Base-by-base conservation (phyloP, 768 basidiomycete species). In the Amanita pallidorosea region DNA sequence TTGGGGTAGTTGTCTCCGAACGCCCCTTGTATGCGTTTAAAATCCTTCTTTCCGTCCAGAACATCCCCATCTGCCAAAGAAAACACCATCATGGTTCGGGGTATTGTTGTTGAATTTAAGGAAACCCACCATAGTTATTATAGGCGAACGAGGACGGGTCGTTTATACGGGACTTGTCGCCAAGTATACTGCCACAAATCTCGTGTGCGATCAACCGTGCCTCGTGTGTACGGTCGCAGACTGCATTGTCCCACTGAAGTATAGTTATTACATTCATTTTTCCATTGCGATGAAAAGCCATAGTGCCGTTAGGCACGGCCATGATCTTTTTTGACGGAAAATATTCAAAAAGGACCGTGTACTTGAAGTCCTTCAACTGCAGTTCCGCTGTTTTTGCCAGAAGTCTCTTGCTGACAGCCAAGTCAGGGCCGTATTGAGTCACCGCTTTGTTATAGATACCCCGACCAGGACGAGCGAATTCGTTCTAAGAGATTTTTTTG, bases 71-170 rank as follows among this genome's bases (percentile, higher is more conserved):
- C 51, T 52, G 7, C 29, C 23, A 23, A 44, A 35, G n/a, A n/a
- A n/a, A n/a, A 25, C n/a, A 17, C 27, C 27, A 7, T 27, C 41
- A 8, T 11, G 13, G 4, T 11, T 17, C 29, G 13, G n/a, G 27
- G 7, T 17, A 4, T 22, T 22, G 15, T 17, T 34, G n/a, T n/a
- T n/a, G n/a, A 11, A 46, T 37, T 15, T 17, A 12, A 33, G 33
- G 11, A 23, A n/a, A 13, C 63, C 29, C 49, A 73, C 76, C 71
- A 54, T 75, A 76, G 57, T 79, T 79, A 13, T 66, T 67, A 51
- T 76, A 76, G 8, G 69, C 73, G 27, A 65, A 35, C 13, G 58
- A 61, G 40, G 63, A 57, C 7, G 59, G 41, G 35, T 58, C 55
- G 17, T 60, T 60, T 53, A 69, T 29, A 12, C 59, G 62, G 11